Conservation (phyloP, 2,329 filamentous ascomycete species). For the Bimuria novae-zelandiae region DNA sequence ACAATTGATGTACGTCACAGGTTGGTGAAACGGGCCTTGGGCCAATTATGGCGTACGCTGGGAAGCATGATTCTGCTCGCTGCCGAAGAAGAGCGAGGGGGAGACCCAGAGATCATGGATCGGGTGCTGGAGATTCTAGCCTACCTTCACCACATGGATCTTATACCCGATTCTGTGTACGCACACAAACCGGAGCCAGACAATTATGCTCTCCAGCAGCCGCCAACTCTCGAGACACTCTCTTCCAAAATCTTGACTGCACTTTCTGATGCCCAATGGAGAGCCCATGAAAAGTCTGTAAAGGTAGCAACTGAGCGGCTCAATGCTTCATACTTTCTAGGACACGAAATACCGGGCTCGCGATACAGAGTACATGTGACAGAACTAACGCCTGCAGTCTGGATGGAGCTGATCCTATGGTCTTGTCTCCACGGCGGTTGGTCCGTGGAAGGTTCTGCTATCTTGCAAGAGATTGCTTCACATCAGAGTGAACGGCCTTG, state of each 20-base stretch:
- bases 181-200: conserved; percentile 42
- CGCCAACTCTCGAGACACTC: conserved; percentile 54
- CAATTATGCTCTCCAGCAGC: conserved; percentile 49
- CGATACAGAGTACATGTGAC: conserved; percentile 48
- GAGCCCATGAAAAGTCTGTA: conserved; percentile 49
- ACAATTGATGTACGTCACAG: conserved; percentile 24
- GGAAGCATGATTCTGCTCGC: conserved; percentile 52
- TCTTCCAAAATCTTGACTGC: conserved; percentile 55
- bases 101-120: conserved; percentile 42
- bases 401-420: conserved; percentile 59
- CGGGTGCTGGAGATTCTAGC: conserved; percentile 55
- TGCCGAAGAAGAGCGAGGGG: conserved; percentile 27
- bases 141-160: conserved; percentile 51
- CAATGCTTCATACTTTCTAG: conserved; percentile 47
- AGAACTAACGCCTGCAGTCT: conserved; percentile 52
- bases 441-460: conserved; percentile 48
- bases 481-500: conserved; percentile 29
- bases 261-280: conserved; percentile 57
- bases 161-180: conserved; percentile 54
- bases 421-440: conserved; percentile 56
- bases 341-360: conserved; percentile 51
- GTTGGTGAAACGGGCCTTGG: conserved; percentile 45
- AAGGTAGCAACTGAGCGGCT: conserved; percentile 31
- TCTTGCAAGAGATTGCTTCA: conserved; percentile 40
- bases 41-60: conserved; percentile 53